Evolutionary conservation across 495 filamentous ascomycete species (phyloP), one percentile per base, ranked within the genome.

Genomic region (Penicillium canescens): DNA sequence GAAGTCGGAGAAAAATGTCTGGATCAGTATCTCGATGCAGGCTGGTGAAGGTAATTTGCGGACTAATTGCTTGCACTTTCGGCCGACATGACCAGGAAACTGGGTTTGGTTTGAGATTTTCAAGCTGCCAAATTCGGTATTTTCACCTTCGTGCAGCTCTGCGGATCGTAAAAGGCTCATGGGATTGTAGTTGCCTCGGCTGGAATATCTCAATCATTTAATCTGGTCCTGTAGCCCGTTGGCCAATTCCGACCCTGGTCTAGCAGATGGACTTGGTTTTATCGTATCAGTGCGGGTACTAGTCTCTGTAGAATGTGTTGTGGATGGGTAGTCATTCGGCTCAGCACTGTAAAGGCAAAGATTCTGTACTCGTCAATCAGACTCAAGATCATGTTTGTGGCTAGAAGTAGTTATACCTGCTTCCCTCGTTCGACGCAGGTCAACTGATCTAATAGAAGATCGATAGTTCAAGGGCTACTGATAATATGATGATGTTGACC

Each of bases 1-100:
- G 53, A 85, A 77, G 14, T 79, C 75, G 5, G 56, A 52, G 54
- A 87, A 84, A 66, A 78, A 87, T 4, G 80, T 67, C 4, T 73
- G 71, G 4, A 81, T 66, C 40, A 87, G 71, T 50, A 76, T 69
- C 28, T 80, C 74, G 48, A 81, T 75, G 62, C 76, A 79, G n/a
- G 66, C 62, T 43, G 74, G 68, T 1, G 80, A 66, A 1, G 84
- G 83, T 0, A 86, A 68, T 41, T 78, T 75, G 31, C 82, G 71
- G 40, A 82, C 74, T 10, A 78, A 54, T 24, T 70, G 68, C 55
- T 79, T 81, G 65, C 81, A 85, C 56, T 75, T 78, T 57, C 23
- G 42, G 34, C 51, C 26, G 20, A 28, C 26, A 31, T 56, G 42
- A 23, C 16, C 51, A 41, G n/a, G 42, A 9, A 55, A 48, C 39